Evolutionary conservation across 2,329 filamentous ascomycete genomes (phyloP).

Genomic region (Colletotrichum euphorbiae): DNA sequence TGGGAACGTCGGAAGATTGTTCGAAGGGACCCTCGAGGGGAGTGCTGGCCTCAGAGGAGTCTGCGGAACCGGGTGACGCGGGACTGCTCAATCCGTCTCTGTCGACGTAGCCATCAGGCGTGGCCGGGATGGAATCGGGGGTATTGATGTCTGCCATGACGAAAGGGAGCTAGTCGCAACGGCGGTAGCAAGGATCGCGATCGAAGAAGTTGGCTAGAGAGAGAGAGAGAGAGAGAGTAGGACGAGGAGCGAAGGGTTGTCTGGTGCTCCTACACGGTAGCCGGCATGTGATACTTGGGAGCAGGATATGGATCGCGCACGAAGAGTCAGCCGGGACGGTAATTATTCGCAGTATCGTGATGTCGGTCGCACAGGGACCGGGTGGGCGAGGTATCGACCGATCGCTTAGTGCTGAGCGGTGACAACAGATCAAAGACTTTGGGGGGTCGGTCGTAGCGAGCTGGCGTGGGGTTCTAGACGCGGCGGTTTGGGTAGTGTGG

Average conservation of each 20-base stretch:
- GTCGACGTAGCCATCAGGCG: slow-evolving; percentile 59
- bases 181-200: neutral
- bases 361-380: neutral
- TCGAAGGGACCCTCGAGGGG: slow-evolving; percentile 57
- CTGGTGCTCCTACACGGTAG: slow-evolving; percentile 17
- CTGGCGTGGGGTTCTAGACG: slow-evolving; percentile 31
- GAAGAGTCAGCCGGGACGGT: slow-evolving; percentile 14
- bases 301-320: neutral
- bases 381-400: slow-evolving; percentile 5
- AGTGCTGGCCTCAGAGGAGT: slow-evolving; percentile 61
- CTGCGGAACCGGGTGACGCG: slow-evolving; percentile 57
- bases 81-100: slow-evolving; percentile 51
- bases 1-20: slow-evolving; percentile 51
- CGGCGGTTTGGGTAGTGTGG: slow-evolving; percentile 34
- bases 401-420: slow-evolving; percentile 25
- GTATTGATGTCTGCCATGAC: slow-evolving; percentile 40
- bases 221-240: neutral
- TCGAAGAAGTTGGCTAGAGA: neutral
- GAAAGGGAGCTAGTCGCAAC: neutral
- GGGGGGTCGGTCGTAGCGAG: slow-evolving; percentile 23
- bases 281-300: slow-evolving; percentile 11
- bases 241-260: slow-evolving; percentile 2
- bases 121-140: slow-evolving; percentile 55
- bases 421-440: slow-evolving; percentile 31
- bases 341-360: slow-evolving; percentile 12